Conservation (phyloP, 441 rosid genomes). For the Kokia cookei region DNA sequence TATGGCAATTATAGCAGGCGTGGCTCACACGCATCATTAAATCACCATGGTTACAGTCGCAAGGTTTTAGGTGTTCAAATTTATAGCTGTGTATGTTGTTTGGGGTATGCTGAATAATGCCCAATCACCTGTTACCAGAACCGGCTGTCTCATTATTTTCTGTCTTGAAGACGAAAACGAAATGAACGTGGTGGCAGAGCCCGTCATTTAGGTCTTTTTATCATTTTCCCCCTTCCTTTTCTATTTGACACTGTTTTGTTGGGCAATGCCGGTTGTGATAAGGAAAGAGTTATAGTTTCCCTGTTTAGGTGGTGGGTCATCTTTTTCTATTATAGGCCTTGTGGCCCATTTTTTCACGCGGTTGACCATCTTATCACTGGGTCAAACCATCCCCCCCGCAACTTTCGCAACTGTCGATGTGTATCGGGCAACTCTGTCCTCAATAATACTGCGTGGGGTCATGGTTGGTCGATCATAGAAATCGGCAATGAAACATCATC, state of each 20-base stretch:
- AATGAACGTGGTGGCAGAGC: not conserved
- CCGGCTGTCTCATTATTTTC: not conserved
- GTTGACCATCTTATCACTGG: not conserved
- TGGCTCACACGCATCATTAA: not conserved
- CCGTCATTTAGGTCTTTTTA: not conserved
- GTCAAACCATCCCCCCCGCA: not conserved
- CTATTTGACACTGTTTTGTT: too few relatives aligned
- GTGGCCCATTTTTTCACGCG: conserved; percentile 18
- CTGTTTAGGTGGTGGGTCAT: conserved; percentile 15
- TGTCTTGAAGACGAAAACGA: not conserved
- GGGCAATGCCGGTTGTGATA: not conserved
- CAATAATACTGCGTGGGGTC: not conserved
- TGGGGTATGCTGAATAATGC: not conserved
- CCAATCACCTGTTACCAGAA: not conserved
- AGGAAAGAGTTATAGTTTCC: not conserved
- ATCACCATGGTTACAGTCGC: not conserved
- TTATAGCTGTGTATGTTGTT: not conserved
- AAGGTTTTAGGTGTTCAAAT: not conserved
- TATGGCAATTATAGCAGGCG: not conserved
- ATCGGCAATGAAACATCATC: not conserved
- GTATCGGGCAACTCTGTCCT: not conserved
- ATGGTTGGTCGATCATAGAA: not conserved
- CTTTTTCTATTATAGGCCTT: not conserved
- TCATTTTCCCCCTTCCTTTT: too few relatives aligned
- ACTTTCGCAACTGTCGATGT: not conserved